phyloP scores from a whole-genome alignment of 495 filamentous ascomycete species.

The Lasiosphaeria miniovina region DNA sequence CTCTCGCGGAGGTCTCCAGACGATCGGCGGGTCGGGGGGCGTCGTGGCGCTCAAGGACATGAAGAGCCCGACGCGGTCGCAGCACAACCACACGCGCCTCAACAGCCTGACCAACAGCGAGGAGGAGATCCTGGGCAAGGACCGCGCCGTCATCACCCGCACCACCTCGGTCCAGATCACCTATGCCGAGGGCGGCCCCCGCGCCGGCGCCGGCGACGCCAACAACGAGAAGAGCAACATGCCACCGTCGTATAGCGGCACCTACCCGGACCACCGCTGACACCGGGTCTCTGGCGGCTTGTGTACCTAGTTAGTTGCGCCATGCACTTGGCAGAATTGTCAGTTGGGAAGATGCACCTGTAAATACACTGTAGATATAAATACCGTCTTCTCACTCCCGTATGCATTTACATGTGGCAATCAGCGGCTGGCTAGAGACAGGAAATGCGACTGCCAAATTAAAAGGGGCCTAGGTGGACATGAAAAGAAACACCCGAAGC shows the following conservation, averaged over 20 bases:
- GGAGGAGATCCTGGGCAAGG: constrained; percentile 16
- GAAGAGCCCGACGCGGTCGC: constrained; percentile 4
- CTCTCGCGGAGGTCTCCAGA: not conserved
- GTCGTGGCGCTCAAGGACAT: constrained; percentile 1
- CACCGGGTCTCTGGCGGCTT: too few species aligned
- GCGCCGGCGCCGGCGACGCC: not conserved
- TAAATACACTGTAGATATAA: too few species aligned
- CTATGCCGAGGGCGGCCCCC: not conserved
- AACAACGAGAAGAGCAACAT: not conserved
- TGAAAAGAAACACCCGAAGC: too few species aligned
- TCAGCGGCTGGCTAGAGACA: too few species aligned
- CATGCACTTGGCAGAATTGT: too few species aligned
- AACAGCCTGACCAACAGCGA: constrained; percentile 11
- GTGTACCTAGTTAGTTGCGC: too few species aligned
- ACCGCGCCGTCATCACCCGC: constrained; percentile 1
- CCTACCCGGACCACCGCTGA: too few species aligned
- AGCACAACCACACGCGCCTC: constrained; percentile 2
- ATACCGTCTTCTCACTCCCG: too few species aligned
- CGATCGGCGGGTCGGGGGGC: not conserved
- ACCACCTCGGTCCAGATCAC: constrained; percentile 11
- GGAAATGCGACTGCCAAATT: too few species aligned
- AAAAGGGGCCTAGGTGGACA: too few species aligned
- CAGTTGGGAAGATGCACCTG: too few species aligned
- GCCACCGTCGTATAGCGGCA: not conserved
- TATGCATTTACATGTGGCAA: too few species aligned